Percentiles rank a stretch among this genome's conserved stretches.
These are phyloP conservation scores for Penicillium flavigenum DNA, from an alignment of 495 filamentous ascomycete genomes.

Conservation along the genomic window DNA sequence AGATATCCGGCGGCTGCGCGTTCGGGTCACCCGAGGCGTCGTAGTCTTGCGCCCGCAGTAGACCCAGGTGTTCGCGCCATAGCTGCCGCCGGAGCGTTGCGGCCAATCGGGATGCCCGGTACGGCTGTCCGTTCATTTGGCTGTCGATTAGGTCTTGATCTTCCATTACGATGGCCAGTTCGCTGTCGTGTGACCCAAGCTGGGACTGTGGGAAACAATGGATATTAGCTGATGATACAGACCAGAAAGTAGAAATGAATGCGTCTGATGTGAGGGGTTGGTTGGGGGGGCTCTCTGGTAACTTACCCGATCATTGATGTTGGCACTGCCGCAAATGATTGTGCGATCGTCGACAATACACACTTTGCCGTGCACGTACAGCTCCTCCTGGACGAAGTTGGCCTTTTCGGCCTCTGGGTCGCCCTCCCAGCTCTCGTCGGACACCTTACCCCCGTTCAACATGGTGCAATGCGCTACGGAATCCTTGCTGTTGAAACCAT, in stretches of 20 bases:
- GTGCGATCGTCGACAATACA: conserved; percentile 81
- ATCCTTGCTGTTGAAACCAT: conserved; percentile 53
- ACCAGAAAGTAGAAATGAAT: conserved; percentile 4
- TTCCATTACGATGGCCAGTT: conserved; percentile 90
- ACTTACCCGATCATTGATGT: conserved; percentile 83
- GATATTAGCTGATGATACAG: conserved; percentile 16
- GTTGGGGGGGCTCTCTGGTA: no score
- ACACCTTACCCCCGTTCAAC: conserved; percentile 63
- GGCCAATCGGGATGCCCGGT: conserved; percentile 71
- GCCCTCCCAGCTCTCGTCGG: conserved; percentile 70
- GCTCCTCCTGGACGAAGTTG: conserved; percentile 90
- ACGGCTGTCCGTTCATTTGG: conserved; percentile 76
- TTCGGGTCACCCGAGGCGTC: conserved; percentile 74
- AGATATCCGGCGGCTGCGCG: conserved; percentile 74
- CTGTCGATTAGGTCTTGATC: conserved; percentile 72
- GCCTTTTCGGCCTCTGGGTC: conserved; percentile 70
- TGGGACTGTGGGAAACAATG: conserved; percentile 56
- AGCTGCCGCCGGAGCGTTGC: conserved; percentile 79
- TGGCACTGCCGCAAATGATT: conserved; percentile 81
- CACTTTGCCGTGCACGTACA: conserved; percentile 90
- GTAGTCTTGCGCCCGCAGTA: conserved; percentile 70
- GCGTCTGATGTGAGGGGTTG: not conserved
- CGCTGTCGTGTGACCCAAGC: conserved; percentile 84
- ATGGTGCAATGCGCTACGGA: conserved; percentile 81
- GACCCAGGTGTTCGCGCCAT: conserved; percentile 90